Percentiles rank a stretch among this genome's conserved stretches.
Evolutionary conservation across 1,284 basidiomycete genomes (phyloP).

Genomic region (Cryptococcus sp.): DNA sequence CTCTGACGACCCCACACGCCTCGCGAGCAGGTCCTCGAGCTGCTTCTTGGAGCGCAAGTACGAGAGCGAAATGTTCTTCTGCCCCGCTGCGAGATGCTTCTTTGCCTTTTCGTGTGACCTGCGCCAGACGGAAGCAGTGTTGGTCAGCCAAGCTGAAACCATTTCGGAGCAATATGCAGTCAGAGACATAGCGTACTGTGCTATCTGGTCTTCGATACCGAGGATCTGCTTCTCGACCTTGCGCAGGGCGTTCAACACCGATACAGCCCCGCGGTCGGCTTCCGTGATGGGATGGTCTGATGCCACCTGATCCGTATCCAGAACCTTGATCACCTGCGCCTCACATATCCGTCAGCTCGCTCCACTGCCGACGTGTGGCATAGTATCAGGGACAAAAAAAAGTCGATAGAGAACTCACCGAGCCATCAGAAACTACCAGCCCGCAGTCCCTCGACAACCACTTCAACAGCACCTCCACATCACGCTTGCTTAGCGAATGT

Average conservation of each 20-base stretch:
- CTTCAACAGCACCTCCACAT: constrained; percentile 67
- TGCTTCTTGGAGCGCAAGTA: constrained; percentile 75
- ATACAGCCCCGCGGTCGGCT: constrained; percentile 44
- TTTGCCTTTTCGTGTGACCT: constrained; percentile 68
- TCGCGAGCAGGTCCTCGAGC: constrained; percentile 70
- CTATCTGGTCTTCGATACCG: constrained; percentile 59
- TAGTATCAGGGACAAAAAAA: too few species aligned
- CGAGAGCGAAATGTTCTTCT: constrained; percentile 67
- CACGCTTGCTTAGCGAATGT: constrained; percentile 22
- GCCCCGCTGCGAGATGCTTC: constrained; percentile 62
- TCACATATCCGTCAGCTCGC: too few species aligned
- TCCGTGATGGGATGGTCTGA: constrained; percentile 44
- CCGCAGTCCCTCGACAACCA: constrained; percentile 73
- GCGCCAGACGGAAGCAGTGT: not conserved
- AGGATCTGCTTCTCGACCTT: constrained; percentile 48
- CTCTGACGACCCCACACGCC: constrained; percentile 68
- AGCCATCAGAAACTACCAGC: constrained; percentile 61
- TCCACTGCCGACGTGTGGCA: too few species aligned
- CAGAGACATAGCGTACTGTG: constrained; percentile 52
- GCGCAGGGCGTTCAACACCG: constrained; percentile 35
- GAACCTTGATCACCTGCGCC: constrained; percentile 69
- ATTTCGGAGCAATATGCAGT: not conserved
- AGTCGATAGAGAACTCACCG: constrained; percentile 53
- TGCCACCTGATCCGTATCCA: constrained; percentile 49
- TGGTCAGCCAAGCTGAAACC: not conserved